phyloP scores from a whole-genome alignment of 805 yeast genomes.

The Ogataea naganishii region DNA sequence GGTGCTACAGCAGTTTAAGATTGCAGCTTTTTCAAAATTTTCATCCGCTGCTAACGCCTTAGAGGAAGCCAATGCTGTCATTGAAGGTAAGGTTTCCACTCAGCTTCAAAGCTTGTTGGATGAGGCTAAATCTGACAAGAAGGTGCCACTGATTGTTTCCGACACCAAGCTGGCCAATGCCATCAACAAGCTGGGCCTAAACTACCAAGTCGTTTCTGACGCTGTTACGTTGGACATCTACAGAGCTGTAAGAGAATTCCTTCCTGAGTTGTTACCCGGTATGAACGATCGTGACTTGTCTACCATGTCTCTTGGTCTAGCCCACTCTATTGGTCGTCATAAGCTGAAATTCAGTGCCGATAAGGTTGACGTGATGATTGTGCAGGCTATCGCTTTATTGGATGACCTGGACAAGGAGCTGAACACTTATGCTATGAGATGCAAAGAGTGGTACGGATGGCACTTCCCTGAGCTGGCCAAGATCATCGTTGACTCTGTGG shows the following conservation, averaged over 20 bases:
- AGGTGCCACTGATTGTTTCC: slow-evolving; percentile 80
- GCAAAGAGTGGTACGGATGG: slow-evolving; percentile 99
- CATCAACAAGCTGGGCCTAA: slow-evolving; percentile 87
- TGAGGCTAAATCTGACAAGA: slow-evolving; percentile 71
- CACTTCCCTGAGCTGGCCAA: slow-evolving; percentile 99
- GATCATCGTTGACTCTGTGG: slow-evolving; percentile 91
- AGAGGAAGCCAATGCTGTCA: slow-evolving; percentile 86
- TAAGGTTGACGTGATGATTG: slow-evolving; percentile 98
- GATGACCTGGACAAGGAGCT: slow-evolving; percentile 97
- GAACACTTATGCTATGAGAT: slow-evolving; percentile 97
- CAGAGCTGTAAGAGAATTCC: slow-evolving; percentile 90
- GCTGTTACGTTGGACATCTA: slow-evolving; percentile 90
- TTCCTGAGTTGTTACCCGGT: slow-evolving; percentile 93
- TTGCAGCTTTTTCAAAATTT: slow-evolving; percentile 93
- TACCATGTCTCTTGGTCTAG: slow-evolving; percentile 96
- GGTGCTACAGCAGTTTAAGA: slow-evolving; percentile 83
- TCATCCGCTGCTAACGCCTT: slow-evolving; percentile 91
- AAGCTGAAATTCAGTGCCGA: slow-evolving; percentile 96
- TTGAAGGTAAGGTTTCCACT: slow-evolving; percentile 89
- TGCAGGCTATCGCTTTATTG: slow-evolving; percentile 94
- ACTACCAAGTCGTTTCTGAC: slow-evolving; percentile 85
- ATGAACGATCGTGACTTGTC: slow-evolving; percentile 73
- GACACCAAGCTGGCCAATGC: slow-evolving; percentile 95
- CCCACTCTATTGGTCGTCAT: slow-evolving; percentile 98
- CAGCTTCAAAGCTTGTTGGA: slow-evolving; percentile 71